Conservation (phyloP, 352 stramenopile genomes). For the Chrysophaeum taylorii region DNA sequence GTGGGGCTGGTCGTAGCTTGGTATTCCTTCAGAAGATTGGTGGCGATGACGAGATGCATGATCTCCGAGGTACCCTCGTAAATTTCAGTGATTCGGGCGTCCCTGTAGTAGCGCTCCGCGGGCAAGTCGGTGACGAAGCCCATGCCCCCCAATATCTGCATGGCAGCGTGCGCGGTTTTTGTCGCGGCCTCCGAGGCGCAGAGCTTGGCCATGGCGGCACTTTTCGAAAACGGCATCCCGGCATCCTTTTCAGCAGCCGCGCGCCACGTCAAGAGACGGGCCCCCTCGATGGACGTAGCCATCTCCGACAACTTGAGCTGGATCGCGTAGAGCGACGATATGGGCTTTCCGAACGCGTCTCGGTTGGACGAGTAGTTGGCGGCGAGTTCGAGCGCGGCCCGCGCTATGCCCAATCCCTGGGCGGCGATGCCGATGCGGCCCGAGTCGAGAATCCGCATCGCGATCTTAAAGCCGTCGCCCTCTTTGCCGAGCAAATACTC, state of each 20-base stretch:
- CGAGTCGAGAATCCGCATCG: conserved; percentile 95
- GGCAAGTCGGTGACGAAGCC: conserved; percentile 85
- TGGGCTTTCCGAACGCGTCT: conserved; percentile 81
- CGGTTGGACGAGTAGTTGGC: conserved; percentile 90
- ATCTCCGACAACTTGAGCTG: conserved; percentile 89
- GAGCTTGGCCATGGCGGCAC: conserved; percentile 92
- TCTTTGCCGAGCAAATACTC: conserved; percentile 82
- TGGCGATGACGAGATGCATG: conserved; percentile 83
- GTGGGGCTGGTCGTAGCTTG: too few species aligned
- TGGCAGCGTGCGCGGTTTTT: conserved; percentile 82
- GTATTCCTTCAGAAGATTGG: conserved; percentile 90
- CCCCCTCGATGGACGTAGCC: conserved; percentile 83
- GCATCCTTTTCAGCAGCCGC: conserved; percentile 82
- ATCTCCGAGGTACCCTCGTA: conserved; percentile 97
- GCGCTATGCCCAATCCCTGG: conserved; percentile 89
- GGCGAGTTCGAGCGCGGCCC: conserved; percentile 84
- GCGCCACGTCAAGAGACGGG: conserved; percentile 83
- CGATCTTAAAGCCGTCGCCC: conserved; percentile 77
- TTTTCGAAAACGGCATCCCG: conserved; percentile 84
- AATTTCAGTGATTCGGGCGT: conserved; percentile 92
- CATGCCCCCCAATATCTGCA: conserved; percentile 86
- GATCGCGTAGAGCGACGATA: conserved; percentile 89
- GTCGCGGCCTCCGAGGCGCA: conserved; percentile 74
- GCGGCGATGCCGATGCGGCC: conserved; percentile 92
- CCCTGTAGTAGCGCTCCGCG: conserved; percentile 90